Evolutionary conservation across 1,284 basidiomycete species (phyloP).

Genomic region (Trichosporon sp.): DNA sequence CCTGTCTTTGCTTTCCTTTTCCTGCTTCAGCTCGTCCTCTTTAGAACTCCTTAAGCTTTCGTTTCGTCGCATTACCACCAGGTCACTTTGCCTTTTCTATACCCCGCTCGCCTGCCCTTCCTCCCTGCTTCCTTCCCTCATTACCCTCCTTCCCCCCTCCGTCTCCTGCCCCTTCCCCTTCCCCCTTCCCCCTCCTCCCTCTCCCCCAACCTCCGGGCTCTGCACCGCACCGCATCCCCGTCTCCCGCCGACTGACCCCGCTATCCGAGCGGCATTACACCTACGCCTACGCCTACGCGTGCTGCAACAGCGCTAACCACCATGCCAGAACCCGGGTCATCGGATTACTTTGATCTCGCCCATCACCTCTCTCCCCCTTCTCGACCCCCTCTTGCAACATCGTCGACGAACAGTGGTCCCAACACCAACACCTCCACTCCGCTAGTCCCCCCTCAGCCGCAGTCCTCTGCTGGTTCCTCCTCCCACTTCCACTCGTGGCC

Average conservation of each 20-base stretch:
- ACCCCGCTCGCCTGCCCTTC: not conserved
- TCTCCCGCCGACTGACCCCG: not conserved
- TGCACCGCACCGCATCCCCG: not conserved
- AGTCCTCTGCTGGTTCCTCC: not conserved
- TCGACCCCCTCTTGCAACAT: not conserved
- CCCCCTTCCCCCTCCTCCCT: not conserved
- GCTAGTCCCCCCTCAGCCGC: not conserved
- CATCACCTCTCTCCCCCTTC: not conserved
- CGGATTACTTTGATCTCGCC: not conserved
- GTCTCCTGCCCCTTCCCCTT: not conserved
- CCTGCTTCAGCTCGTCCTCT: no score
- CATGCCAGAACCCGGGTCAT: not conserved
- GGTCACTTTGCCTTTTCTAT: no score
- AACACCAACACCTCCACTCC: not conserved
- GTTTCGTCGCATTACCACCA: no score
- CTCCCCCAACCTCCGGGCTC: not conserved
- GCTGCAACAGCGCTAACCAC: not conserved
- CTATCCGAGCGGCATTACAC: not conserved
- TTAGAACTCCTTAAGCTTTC: no score
- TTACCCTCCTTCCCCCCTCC: not conserved
- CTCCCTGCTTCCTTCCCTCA: no score
- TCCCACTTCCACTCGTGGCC: constrained; percentile 3
- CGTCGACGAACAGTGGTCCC: not conserved
- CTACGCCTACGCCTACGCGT: constrained; percentile 1
- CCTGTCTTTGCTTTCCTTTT: no score